Percentiles rank a stretch among this genome's conserved stretches.
Evolutionary conservation across 2,329 filamentous ascomycete species (phyloP).

Genomic region (Curvularia eragrostidis): DNA sequence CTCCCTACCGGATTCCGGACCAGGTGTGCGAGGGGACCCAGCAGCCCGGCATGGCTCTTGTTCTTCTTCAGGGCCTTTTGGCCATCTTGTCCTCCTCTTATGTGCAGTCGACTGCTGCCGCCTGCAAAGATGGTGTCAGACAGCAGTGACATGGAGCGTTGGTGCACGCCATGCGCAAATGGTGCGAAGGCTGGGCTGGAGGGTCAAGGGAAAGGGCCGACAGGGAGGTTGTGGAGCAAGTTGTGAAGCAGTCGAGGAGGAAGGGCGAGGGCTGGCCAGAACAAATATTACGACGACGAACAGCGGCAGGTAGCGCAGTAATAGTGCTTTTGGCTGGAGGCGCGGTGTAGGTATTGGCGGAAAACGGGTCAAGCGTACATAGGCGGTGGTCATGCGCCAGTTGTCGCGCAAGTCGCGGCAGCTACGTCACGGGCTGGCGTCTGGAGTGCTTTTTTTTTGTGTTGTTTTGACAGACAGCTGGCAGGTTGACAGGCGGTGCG

Average conservation of each 20-base stretch:
- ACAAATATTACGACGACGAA: conserved; percentile 2
- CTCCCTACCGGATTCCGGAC: conserved; percentile 44
- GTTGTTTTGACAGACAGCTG: not conserved
- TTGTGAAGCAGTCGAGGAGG: conserved; percentile 1
- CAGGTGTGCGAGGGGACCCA: conserved; percentile 47
- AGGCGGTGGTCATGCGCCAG: conserved; percentile 26
- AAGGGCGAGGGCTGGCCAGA: conserved; percentile 6
- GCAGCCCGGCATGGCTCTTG: conserved; percentile 42
- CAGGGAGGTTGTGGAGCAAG: conserved; percentile 1
- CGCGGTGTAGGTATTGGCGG: conserved; percentile 25
- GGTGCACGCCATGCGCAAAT: conserved; percentile 44
- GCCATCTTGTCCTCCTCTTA: conserved; percentile 22
- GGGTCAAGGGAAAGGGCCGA: conserved; percentile 10
- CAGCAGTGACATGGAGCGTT: conserved; percentile 47
- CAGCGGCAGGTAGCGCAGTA: conserved; percentile 9
- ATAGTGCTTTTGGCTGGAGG: conserved; percentile 18
- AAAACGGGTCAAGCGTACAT: conserved; percentile 19
- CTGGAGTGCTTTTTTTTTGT: not conserved
- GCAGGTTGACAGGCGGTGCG: not conserved
- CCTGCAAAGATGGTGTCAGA: conserved; percentile 44
- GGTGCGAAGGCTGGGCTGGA: conserved; percentile 18
- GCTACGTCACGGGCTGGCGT: conserved; percentile 20
- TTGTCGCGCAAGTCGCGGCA: conserved; percentile 31
- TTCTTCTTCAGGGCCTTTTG: conserved; percentile 27
- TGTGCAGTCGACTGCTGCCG: conserved; percentile 41